Evolutionary conservation across 306 rosid species (phyloP).

Genomic region (Calophaca sinica): DNA sequence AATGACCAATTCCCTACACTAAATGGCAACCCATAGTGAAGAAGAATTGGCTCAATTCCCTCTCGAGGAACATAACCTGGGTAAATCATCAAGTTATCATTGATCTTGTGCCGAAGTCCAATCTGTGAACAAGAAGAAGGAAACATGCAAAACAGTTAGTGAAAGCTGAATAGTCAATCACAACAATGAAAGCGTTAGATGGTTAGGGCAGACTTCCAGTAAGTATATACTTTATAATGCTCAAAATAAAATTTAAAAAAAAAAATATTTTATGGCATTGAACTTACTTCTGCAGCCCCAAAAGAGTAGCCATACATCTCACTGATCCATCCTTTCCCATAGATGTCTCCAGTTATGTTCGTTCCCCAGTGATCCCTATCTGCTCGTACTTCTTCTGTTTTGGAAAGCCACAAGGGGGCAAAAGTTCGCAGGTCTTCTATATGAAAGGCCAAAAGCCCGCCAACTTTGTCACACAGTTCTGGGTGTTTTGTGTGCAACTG

Average conservation of each 20-base stretch:
- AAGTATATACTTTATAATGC: conserved; percentile 5
- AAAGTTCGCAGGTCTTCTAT: conserved; percentile 85
- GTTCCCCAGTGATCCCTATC: conserved; percentile 93
- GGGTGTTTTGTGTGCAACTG: conserved; percentile 88
- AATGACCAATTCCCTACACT: conserved; percentile 96
- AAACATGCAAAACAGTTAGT: conserved; percentile 36
- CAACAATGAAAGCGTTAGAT: conserved; percentile 15
- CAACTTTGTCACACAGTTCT: conserved; percentile 96
- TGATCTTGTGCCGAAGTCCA: conserved; percentile 95
- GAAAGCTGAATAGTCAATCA: conserved; percentile 30
- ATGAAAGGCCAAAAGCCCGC: conserved; percentile 94
- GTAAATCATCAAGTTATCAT: conserved; percentile 95
- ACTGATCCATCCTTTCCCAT: conserved; percentile 95
- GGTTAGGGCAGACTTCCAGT: background rate
- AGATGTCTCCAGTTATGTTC: conserved; percentile 93
- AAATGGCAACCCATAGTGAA: conserved; percentile 93
- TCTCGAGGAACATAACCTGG: conserved; percentile 86
- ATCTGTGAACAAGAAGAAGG: conserved; percentile 59
- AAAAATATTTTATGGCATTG: conserved; percentile 9
- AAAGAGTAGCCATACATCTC: conserved; percentile 99
- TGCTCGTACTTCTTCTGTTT: conserved; percentile 96
- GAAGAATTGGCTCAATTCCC: conserved; percentile 89
- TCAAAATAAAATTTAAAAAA: background rate
- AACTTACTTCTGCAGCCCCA: conserved; percentile 95
- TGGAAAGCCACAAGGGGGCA: conserved; percentile 99